A percentile compares a stretch with the other conserved stretches of the same genome.
phyloP scores from a whole-genome alignment of 2,329 filamentous ascomycete species.

The Xylariaceae sp. region DNA sequence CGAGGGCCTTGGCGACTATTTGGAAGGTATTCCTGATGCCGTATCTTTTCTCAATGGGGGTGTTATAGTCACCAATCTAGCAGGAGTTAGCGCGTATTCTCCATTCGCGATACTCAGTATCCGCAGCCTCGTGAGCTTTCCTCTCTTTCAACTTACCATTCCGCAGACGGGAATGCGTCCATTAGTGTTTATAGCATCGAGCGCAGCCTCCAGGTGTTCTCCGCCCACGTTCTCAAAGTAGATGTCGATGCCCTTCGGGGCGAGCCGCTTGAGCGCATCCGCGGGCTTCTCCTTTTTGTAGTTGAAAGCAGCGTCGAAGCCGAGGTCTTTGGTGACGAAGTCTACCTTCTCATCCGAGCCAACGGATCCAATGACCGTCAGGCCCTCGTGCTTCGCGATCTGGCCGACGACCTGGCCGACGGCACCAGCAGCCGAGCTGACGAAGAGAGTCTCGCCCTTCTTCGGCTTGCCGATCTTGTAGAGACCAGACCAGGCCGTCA shows the following conservation, averaged over 20 bases:
- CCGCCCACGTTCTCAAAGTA: slow-evolving; percentile 85
- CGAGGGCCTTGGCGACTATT: slow-evolving; percentile 73
- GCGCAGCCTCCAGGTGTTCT: slow-evolving; percentile 67
- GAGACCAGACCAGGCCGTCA: slow-evolving; percentile 76
- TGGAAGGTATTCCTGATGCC: slow-evolving; percentile 70
- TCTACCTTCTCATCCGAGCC: slow-evolving; percentile 78
- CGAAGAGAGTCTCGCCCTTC: slow-evolving; percentile 79
- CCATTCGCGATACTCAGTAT: slow-evolving; percentile 15
- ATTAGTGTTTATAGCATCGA: slow-evolving; percentile 68
- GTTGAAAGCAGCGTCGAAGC: slow-evolving; percentile 78
- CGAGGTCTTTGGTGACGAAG: slow-evolving; percentile 71
- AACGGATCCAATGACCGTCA: slow-evolving; percentile 76
- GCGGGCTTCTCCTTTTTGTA: slow-evolving; percentile 76
- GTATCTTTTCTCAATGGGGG: slow-evolving; percentile 57
- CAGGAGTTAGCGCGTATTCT: slow-evolving; percentile 36
- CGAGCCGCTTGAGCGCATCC: slow-evolving; percentile 69
- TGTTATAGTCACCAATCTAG: slow-evolving; percentile 78
- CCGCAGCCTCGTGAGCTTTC: no score
- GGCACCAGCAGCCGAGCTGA: slow-evolving; percentile 75
- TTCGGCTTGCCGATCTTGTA: slow-evolving; percentile 78
- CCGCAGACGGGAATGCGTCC: slow-evolving; percentile 68
- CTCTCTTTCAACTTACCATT: slow-evolving; percentile 67
- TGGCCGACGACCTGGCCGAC: slow-evolving; percentile 79
- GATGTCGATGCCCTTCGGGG: slow-evolving; percentile 76
- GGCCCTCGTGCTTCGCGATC: slow-evolving; percentile 75